Base-by-base conservation (phyloP, 225 moss, liverwort and hornwort genomes). In the Straminergon stramineum region DNA sequence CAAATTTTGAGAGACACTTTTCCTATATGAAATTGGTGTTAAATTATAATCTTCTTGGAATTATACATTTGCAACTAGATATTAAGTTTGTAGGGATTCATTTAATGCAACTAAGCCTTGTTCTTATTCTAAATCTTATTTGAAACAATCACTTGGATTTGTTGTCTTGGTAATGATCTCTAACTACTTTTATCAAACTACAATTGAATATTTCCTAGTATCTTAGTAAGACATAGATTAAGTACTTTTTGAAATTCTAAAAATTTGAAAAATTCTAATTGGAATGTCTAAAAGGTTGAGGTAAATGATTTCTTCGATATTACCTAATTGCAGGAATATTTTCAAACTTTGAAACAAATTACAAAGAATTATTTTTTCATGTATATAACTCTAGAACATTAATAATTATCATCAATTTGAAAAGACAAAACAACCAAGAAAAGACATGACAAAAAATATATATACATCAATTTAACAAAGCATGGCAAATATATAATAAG, bases 401-500 rank as follows among this genome's bases (percentile, higher is more conserved):
- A 5, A 35, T 35, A 8, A 55, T 23, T 15, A 23, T 77, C 15
- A 14, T 22, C 14, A 77, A 53, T 53, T 77, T 35, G 3, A 53
- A 22, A 35, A 35, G 8, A 77, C 14, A 13, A 53, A 77, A 52
- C 1, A 77, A 53, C 3, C 14, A 53, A 53, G 22, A 35, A 9
- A 34, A 76, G 34, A 13, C 8, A 0, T 34, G 21, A 14, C 9
- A 34, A 76, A 13, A 32, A 45, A 6, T 5, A 74, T 39, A 27
- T 17, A 23, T 13, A 37, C 3, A 31, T 18, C 0, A 4, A 13
- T 12, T 76, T 0, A 20, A 0, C 34, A 32, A 53, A 22, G 2
- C 1, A 34, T 13, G 2, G 5, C 22, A 8, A 53, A 53, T 1
- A 34, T 13, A 21, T 17, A 35, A 53, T 34, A 76, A 34, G 0